Base-by-base conservation (phyloP, 2,329 filamentous ascomycete species). In the Aspergillus aculeatus region DNA sequence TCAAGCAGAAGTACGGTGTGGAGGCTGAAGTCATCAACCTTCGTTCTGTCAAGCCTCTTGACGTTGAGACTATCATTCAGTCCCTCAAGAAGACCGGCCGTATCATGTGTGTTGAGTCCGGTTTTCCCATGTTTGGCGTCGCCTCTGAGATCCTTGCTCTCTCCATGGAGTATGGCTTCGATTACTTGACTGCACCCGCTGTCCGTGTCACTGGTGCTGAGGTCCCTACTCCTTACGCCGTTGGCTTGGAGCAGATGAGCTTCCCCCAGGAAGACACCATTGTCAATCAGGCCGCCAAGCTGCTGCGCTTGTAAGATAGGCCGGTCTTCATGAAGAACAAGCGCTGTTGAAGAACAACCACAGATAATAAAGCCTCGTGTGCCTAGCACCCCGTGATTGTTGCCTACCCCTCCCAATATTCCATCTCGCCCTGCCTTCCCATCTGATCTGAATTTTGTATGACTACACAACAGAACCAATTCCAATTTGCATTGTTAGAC, bases 21-120 rank as follows among this genome's bases (percentile, higher is more conserved):
- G 94, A 98, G 70, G 90, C 86, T 57, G 95, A 99, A 82, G 95
- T 99, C 66, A 90, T 99, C 85, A 99, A 99, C 84, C 88, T 99
- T 74, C 92, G 95, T 72, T 97, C 93, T 68, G 82, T 99, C 81
- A 99, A 98, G 85, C 95, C 95, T 48, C 86, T 99, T 67, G 95
- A 99, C 73, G 85, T 99, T 61, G 93, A 98, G 80, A 85, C 92
- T 67, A 98, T 99, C 72, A 84, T 98, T 79, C 92, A 96, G 78
- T 97, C 93, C 12, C 89, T 99, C 76, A 98, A 99, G 90, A 99
- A 99, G 89, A 99, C 95, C 19, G 89, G 91, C 77, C 90, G 89
- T 73, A 86, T 99, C 64, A 85, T 99, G 77, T 88, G 87, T 47
- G 92, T 99, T 69, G 94, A 98, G 81, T 97, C 92, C 59, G 95